A percentile compares a stretch with the other conserved stretches of the same genome.
Evolutionary conservation across 495 filamentous ascomycete species (phyloP).

Genomic region (Usnea hakonensis): DNA sequence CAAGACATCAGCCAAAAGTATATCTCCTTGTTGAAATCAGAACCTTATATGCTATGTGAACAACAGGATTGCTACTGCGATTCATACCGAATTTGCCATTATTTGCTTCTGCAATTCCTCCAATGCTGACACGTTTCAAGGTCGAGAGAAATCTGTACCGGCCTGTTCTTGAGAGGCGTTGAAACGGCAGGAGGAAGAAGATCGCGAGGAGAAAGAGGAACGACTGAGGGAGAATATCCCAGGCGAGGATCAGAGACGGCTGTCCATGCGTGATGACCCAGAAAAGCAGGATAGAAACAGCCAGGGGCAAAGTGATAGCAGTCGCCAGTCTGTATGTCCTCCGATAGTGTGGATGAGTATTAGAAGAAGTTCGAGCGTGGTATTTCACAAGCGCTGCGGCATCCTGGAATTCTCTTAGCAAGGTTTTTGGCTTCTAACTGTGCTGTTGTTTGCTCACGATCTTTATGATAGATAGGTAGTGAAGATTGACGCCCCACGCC

Average conservation of each 20-base stretch:
- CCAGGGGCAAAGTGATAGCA: conserved; percentile 61
- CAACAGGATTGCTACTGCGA: neutral
- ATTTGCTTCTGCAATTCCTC: conserved; percentile 69
- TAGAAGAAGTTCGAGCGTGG: conserved; percentile 54
- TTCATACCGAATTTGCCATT: conserved; percentile 72
- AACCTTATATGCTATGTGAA: neutral
- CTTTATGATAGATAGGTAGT: conserved; percentile 62
- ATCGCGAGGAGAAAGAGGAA: conserved; percentile 63
- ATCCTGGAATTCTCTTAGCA: conserved; percentile 45
- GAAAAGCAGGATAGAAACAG: conserved; percentile 65
- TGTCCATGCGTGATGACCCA: conserved; percentile 70
- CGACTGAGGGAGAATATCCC: conserved; percentile 74
- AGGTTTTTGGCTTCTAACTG: neutral
- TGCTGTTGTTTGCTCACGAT: conserved; percentile 47
- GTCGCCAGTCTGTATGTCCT: conserved; percentile 77
- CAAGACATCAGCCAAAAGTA: conserved; percentile 87
- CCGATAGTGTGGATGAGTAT: conserved; percentile 63
- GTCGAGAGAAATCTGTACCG: conserved; percentile 66
- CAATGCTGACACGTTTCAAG: conserved; percentile 64
- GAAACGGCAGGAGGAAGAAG: conserved; percentile 65
- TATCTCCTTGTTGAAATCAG: conserved; percentile 41
- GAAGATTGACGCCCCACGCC: conserved; percentile 84
- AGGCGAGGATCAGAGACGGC: conserved; percentile 55
- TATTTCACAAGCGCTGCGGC: conserved; percentile 74
- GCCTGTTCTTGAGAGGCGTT: conserved; percentile 60